Base-by-base conservation (phyloP, 23 red algal genomes). In the Cyanidiococcus yangmingshanensis region DNA sequence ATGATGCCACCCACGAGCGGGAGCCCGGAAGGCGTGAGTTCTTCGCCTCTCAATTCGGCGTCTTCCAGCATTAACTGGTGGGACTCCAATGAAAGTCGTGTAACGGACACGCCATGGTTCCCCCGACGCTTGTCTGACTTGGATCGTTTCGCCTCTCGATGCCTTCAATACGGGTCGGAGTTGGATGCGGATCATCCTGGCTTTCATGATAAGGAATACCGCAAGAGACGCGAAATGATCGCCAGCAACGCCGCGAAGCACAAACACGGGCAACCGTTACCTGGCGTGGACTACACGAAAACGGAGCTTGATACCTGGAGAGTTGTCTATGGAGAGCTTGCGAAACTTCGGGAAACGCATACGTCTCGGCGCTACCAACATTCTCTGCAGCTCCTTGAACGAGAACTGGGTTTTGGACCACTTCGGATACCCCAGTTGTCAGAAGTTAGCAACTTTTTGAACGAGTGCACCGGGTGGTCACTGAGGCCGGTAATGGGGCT, bases 401-500 rank as follows among this genome's bases (percentile, higher is more conserved):
- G 57, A 25, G 76, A 84, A 16, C 39, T 58, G 24, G 81, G 67
- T 34, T 57, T 77, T 54, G 50, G 74, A 36, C 38, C 67, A n/a
- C 17, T 76, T 26, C 67, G 37, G 2, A 84, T 84, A 34, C 81
- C 81, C 32, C 81, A 84, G 81, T 58, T 84, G 81, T 24, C 40
- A 2, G 58, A 75, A 59, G 81, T 84, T 17, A 59, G 51, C 57
- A 39, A 40, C 25, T 84, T 74, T 39, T 29, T 84, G 16, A 51
- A 40, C 45, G 81, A 84, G 24, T 75, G 81, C 67, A 84, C 81
- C 31, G 81, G 81, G 29, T 84, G 74, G 74, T 35, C 57, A 38
- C 57, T 84, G 33, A 45, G 81, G 30, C 81, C 81, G 30, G 81
- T 84, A 0, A 75, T 74, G 81, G 81, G 81, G 21, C 58, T 84